Evolutionary conservation across 2,329 filamentous ascomycete genomes (phyloP), one percentile per base, ranked within the genome.

Genomic region (Aspergillus niger): DNA sequence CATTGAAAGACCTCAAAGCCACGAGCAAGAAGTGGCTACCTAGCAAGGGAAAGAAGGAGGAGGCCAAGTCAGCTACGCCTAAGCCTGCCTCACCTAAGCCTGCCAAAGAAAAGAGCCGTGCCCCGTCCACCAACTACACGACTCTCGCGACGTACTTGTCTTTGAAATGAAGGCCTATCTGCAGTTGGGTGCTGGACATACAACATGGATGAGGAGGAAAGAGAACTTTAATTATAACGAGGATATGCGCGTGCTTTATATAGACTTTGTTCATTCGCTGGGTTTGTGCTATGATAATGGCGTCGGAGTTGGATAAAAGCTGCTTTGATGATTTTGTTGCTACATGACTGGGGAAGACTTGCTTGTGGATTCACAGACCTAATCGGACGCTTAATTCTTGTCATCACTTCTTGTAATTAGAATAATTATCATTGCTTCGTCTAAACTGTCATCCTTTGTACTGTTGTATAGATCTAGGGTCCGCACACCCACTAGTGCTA

Each of bases 1-100:
- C 47, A 5, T 10, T 50, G 24, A 50, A 50, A 20, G 26, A 11
- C n/a, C 28, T 50, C 26, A 50, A 28, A 28, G 15, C 47, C 47
- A 32, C 47, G 10, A 50, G 26, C 47, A 50, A 50, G 26, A 50
- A 50, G 47, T 50, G 47, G 47, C n/a, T 50, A n/a, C 5, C 47
- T 24, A 17, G 47, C 8, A 30, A 50, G 20, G 47, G 13, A 15
- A 32, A 32, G 24, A 10, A 28, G 11, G 44, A 26, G 7, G 44
- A 49, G 44, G 10, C 24, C 24, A 49, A 49, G 11, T 15, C 44
- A 8, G 15, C 26, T n/a, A 3, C 24, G 15, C 15, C 44, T 11
- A 49, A 49, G 22, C 13, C 44, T 24, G 3, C 24, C 26, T 28
- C 47, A 15, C 26, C 47, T 6, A 50, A 50, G 47, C 26, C 47